phyloP scores from a whole-genome alignment of 257 asterid species.

The Penstemon eatonii region DNA sequence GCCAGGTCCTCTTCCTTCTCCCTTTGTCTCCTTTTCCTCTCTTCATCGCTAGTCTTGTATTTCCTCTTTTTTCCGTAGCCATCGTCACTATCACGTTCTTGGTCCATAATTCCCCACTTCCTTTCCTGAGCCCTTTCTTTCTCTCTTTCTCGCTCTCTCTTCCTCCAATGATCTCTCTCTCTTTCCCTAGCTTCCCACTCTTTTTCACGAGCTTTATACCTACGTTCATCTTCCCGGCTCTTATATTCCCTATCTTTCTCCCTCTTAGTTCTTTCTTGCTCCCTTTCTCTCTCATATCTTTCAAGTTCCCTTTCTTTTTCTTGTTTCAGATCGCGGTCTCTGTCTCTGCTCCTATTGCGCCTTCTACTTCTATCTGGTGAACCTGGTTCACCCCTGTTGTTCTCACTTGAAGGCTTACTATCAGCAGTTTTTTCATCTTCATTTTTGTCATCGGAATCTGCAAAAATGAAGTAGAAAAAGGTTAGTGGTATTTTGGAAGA shows the following conservation, averaged over 20 bases:
- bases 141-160: constrained; percentile 91
- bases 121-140: constrained; percentile 84
- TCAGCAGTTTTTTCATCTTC: constrained; percentile 75
- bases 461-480: constrained; percentile 26
- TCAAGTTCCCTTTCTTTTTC: constrained; percentile 94
- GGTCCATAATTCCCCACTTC: constrained; percentile 74
- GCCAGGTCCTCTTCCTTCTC: constrained; percentile 90
- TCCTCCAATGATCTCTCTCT: constrained; percentile 87
- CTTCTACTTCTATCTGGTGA: constrained; percentile 86
- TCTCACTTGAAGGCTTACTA: constrained; percentile 63
- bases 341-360: constrained; percentile 79
- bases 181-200: constrained; percentile 98
- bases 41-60: constrained; percentile 81
- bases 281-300: constrained; percentile 92
- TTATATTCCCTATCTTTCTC: constrained; percentile 94
- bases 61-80: constrained; percentile 79
- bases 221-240: constrained; percentile 93
- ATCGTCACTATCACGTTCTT: constrained; percentile 87
- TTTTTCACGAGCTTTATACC: constrained; percentile 86
- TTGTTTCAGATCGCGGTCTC: constrained; percentile 68
- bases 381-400: constrained; percentile 60
- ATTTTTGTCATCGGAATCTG: constrained; percentile 66
- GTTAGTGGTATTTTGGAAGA: constrained; percentile 8
- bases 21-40: constrained; percentile 79
- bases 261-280: constrained; percentile 89